Evolutionary conservation across 208 protist species (phyloP), one percentile per base, ranked within the genome.

Genomic region (Giardia muris): DNA sequence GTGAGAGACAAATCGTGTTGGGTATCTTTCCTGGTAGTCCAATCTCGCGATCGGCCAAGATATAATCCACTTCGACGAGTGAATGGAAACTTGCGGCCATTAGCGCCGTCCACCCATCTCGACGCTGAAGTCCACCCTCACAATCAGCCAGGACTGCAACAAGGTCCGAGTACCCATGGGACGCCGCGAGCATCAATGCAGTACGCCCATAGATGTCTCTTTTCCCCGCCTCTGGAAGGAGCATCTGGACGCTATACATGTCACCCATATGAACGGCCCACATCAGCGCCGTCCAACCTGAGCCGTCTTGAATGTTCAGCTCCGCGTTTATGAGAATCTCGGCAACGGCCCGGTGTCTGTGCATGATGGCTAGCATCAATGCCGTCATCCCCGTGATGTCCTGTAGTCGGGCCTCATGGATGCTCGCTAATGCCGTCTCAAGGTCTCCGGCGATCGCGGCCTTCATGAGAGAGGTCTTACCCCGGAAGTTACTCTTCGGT

Each of bases 401-500:
- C 57, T 76, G 57, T 30, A 30, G 19, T 10, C 57, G 57, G 57
- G 57, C 57, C 10, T 76, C 57, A 76, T 76, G 19, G 10, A 39
- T 10, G 10, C 30, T 30, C 57, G 57, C 57, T 76, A 76, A 30
- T 76, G 30, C 10, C 57, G 57, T 30, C 10, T 76, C 57, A 39
- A 76, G 57, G 30, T 76, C 30, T 10, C 57, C 57, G 10, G 57
- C 30, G 10, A 39, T 10, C 10, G 57, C 57, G 30, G 10, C 10
- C 10, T 39, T 39, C 57, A 76, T 76, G 57, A 76, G 57, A 76
- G 57, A 30, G 57, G 57, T 76, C 30, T 30, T 10, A 39, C 57
- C 57, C 57, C 30, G 57, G 57, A 76, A 76, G 57, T 76, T 76
- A 76, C n/a, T n/a, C n/a, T n/a, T n/a, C n/a, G n/a, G n/a, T n/a